Evolutionary conservation across 163 green algal species (phyloP).

Genomic region (Chloroidium sp.): DNA sequence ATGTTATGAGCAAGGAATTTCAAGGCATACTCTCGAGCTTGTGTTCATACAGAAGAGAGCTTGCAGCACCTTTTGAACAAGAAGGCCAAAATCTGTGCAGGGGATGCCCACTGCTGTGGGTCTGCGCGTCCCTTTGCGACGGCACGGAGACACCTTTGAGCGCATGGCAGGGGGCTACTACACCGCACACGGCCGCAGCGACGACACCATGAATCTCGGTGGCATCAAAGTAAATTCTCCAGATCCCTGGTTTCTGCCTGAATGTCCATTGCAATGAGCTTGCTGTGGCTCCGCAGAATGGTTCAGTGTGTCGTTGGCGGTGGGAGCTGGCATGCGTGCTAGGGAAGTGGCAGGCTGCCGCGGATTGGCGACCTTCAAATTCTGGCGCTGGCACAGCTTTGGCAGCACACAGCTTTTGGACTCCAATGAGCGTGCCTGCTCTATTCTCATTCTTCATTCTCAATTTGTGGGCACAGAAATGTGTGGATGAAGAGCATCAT

Average conservation of each 20-base stretch:
- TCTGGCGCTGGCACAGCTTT: neutral
- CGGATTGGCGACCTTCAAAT: no score
- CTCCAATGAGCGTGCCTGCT: neutral
- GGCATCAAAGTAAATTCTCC: constrained; percentile 73
- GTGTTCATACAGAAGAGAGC: no score
- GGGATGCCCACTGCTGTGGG: constrained; percentile 60
- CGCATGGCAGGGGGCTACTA: constrained; percentile 56
- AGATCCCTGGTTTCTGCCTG: neutral
- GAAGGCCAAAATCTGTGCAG: neutral
- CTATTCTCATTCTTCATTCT: no score
- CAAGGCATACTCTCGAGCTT: no score
- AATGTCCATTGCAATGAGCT: neutral
- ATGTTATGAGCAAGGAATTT: no score
- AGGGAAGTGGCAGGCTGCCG: no score
- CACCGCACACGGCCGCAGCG: constrained; percentile 62
- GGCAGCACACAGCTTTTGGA: neutral
- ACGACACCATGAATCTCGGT: constrained; percentile 98
- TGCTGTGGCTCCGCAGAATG: neutral
- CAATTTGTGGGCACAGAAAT: no score
- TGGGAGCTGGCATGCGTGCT: no score
- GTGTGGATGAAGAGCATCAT: neutral
- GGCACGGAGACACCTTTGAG: constrained; percentile 84
- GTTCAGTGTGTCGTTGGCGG: no score
- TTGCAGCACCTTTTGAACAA: no score
- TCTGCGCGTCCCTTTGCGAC: constrained; percentile 38